These are phyloP conservation scores for Aphanomyces stellatus DNA, from an alignment of 352 stramenopile genomes.

Conservation along the genomic window DNA sequence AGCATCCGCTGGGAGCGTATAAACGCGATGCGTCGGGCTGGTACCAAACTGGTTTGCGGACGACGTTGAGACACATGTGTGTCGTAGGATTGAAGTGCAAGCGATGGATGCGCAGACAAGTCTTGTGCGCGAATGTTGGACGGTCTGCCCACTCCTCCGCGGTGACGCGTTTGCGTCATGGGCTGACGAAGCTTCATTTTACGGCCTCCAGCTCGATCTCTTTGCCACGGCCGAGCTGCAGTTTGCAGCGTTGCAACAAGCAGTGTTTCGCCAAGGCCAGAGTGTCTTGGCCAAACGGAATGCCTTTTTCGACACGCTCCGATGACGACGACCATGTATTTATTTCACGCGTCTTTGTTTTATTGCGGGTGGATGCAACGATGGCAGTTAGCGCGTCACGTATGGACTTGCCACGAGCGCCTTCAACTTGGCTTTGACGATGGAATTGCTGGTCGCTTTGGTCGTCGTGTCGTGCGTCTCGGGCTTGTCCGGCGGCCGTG, in stretches of 20 bases:
- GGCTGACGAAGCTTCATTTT: background rate
- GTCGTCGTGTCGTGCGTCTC: background rate
- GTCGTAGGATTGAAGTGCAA: background rate
- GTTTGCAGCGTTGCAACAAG: background rate
- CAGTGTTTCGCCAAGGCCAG: background rate
- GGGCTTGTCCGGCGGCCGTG: background rate
- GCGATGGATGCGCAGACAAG: background rate
- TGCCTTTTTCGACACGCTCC: background rate
- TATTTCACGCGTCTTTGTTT: too few species aligned
- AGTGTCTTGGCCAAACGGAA: background rate
- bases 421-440: background rate
- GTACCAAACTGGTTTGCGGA: background rate
- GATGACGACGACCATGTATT: background rate
- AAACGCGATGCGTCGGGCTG: background rate
- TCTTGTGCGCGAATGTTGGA: conserved; percentile 4
- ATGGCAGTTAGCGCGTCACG: too few species aligned
- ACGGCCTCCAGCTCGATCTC: background rate
- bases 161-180: background rate
- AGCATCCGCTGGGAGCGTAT: background rate
- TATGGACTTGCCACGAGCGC: background rate
- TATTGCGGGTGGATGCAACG: too few species aligned
- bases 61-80: background rate
- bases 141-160: background rate
- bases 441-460: background rate
- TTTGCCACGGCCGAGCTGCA: background rate